Evolutionary conservation across 768 basidiomycete species (phyloP).

Genomic region (Rhizopogon vinicolor): DNA sequence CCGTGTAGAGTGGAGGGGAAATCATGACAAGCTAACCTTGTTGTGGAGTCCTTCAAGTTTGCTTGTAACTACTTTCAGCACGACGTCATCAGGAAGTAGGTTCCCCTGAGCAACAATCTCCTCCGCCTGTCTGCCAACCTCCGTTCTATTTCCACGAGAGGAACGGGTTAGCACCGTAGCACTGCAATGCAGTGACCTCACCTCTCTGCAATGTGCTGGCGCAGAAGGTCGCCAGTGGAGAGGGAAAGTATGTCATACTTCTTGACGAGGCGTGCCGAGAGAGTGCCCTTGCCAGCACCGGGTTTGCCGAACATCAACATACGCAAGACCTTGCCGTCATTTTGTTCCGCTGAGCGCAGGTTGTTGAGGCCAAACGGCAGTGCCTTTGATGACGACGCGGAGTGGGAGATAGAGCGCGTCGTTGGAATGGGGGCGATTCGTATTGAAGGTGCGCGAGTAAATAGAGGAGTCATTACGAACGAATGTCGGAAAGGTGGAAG

Average conservation of each 20-base stretch:
- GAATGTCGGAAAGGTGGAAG: background rate
- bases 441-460: conserved; percentile 9
- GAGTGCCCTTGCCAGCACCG: conserved; percentile 82
- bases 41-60: conserved; percentile 64
- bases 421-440: conserved; percentile 9
- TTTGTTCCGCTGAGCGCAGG: conserved; percentile 18
- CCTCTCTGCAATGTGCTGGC: conserved; percentile 76
- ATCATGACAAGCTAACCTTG: conserved; percentile 41
- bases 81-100: conserved; percentile 73
- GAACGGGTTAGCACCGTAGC: background rate
- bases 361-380: conserved; percentile 49
- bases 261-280: conserved; percentile 67
- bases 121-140: conserved; percentile 71
- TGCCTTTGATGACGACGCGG: conserved; percentile 33
- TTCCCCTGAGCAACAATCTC: conserved; percentile 75
- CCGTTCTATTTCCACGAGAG: conserved; percentile 38
- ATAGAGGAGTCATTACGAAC: conserved; percentile 13
- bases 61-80: conserved; percentile 71
- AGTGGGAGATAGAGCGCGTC: conserved; percentile 24
- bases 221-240: conserved; percentile 81
- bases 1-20: background rate
- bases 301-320: conserved; percentile 60
- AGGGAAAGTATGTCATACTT: conserved; percentile 77
- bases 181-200: conserved; percentile 20
- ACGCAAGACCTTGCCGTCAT: conserved; percentile 29